A percentile compares a stretch with the other conserved stretches of the same genome.
Evolutionary conservation across 1,139 yeast genomes (phyloP).

Genomic region (Geotrichum siamense): DNA sequence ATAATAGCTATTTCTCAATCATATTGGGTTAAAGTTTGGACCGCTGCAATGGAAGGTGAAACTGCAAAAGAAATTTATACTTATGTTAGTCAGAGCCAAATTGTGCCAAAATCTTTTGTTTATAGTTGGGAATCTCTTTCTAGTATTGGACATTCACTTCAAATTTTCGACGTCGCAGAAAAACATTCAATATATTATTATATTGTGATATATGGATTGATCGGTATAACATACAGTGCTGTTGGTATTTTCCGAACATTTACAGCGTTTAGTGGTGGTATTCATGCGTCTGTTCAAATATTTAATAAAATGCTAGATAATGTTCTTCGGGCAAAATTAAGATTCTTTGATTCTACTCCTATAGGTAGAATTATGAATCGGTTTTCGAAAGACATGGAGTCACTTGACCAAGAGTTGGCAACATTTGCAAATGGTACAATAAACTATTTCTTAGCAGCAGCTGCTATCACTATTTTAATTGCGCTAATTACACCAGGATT

Average conservation of each 20-base stretch:
- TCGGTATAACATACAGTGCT: slow-evolving; percentile 56
- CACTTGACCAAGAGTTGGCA: slow-evolving; percentile 88
- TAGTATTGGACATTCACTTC: neutral
- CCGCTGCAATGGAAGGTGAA: slow-evolving; percentile 29
- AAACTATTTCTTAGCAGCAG: slow-evolving; percentile 58
- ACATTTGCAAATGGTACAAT: slow-evolving; percentile 70
- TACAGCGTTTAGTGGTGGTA: slow-evolving; percentile 62
- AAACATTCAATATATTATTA: slow-evolving; percentile 47
- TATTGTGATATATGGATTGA: slow-evolving; percentile 53
- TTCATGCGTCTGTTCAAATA: slow-evolving; percentile 69
- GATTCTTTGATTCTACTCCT: slow-evolving; percentile 94
- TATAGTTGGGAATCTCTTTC: neutral
- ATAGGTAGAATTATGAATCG: slow-evolving; percentile 95
- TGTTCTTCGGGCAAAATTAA: slow-evolving; percentile 67
- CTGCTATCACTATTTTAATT: slow-evolving; percentile 65
- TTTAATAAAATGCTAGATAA: slow-evolving; percentile 58
- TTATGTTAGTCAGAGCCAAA: neutral
- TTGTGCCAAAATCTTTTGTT: neutral
- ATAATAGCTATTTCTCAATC: slow-evolving; percentile 55
- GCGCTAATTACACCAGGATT: slow-evolving; percentile 81
- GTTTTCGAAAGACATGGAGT: slow-evolving; percentile 90
- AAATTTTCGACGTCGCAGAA: no score
- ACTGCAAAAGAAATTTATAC: neutral
- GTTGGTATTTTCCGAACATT: slow-evolving; percentile 53
- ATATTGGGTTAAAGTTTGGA: slow-evolving; percentile 86